These are phyloP conservation scores for Dactylellina cionopaga DNA, from an alignment of 2,329 filamentous ascomycete species.

Conservation along the genomic window DNA sequence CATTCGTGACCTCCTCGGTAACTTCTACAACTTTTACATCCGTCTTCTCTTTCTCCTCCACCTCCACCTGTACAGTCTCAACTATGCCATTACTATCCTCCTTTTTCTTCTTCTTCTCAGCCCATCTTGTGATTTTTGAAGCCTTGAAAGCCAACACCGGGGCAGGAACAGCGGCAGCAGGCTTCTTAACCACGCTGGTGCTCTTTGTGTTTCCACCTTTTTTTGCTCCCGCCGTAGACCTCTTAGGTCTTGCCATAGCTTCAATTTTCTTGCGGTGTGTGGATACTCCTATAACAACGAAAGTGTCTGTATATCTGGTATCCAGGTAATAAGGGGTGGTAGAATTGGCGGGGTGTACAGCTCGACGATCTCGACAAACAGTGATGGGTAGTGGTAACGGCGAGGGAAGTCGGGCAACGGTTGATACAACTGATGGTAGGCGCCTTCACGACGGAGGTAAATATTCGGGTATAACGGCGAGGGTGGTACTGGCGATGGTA, in stretches of 20 bases:
- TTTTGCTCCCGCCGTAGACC: constrained; percentile 14
- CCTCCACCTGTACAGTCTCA: constrained; percentile 5
- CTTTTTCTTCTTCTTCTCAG: constrained; percentile 41
- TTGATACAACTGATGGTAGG: background rate
- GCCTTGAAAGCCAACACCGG: constrained; percentile 31
- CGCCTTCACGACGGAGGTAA: constrained; percentile 5
- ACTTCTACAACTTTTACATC: constrained; percentile 10
- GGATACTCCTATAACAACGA: background rate
- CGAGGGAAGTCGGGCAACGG: background rate
- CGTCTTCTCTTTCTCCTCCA: constrained; percentile 6
- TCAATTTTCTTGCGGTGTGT: background rate
- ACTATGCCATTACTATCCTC: background rate
- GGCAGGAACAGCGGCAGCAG: constrained; percentile 1
- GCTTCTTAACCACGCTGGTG: constrained; percentile 20
- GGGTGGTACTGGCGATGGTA: background rate
- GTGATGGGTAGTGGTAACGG: background rate
- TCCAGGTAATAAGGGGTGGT: background rate
- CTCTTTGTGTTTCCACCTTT: constrained; percentile 7
- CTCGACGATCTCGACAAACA: background rate
- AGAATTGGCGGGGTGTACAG: constrained; percentile 1
- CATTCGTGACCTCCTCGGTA: background rate
- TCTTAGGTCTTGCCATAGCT: constrained; percentile 45
- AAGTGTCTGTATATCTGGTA: background rate
- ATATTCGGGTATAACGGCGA: background rate
- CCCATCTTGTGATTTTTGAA: constrained; percentile 35